Percentiles rank a stretch among this genome's conserved stretches.
Conservation (phyloP, 345 rosid genomes). For the Boechera divaricarpa region DNA sequence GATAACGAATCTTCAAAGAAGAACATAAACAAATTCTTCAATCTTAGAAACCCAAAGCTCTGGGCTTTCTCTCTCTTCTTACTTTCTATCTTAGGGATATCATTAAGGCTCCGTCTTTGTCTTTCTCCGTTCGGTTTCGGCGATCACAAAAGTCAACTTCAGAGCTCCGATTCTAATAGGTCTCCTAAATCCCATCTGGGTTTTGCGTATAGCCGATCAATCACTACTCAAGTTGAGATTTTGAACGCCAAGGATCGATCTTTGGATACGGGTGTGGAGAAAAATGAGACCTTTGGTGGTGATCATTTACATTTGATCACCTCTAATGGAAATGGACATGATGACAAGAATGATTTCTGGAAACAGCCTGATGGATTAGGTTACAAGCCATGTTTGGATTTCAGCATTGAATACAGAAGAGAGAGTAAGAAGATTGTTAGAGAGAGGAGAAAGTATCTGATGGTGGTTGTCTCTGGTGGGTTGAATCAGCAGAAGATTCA, state of each 20-base stretch:
- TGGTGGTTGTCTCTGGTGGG: slow-evolving; percentile 96
- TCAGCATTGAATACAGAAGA: slow-evolving; percentile 61
- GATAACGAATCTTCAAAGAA: slow-evolving; percentile 45
- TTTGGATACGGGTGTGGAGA: slow-evolving; percentile 17
- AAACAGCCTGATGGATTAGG: slow-evolving; percentile 95
- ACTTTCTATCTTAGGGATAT: slow-evolving; percentile 60
- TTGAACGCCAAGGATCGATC: slow-evolving; percentile 23
- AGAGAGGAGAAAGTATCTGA: slow-evolving; percentile 66
- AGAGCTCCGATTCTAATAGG: slow-evolving; percentile 31
- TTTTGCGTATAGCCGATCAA: slow-evolving; percentile 35
- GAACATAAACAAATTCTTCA: slow-evolving; percentile 35
- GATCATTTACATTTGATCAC: slow-evolving; percentile 6
- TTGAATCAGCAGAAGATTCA: slow-evolving; percentile 99
- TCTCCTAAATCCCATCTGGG: slow-evolving; percentile 40
- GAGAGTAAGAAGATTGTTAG: slow-evolving; percentile 50
- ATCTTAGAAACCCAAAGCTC: slow-evolving; percentile 52
- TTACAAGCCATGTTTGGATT: slow-evolving; percentile 73
- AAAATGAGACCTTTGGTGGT: slow-evolving; percentile 37
- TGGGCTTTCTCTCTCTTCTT: slow-evolving; percentile 66
- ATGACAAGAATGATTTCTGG: slow-evolving; percentile 70
- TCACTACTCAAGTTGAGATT: slow-evolving; percentile 26
- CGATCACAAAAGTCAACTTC: slow-evolving; percentile 40
- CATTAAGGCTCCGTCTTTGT: slow-evolving; percentile 50
- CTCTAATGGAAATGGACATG: slow-evolving; percentile 26
- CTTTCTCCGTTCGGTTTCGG: slow-evolving; percentile 47